Conservation (phyloP, 2,329 filamentous ascomycete genomes). For the Clarireedia sp. region DNA sequence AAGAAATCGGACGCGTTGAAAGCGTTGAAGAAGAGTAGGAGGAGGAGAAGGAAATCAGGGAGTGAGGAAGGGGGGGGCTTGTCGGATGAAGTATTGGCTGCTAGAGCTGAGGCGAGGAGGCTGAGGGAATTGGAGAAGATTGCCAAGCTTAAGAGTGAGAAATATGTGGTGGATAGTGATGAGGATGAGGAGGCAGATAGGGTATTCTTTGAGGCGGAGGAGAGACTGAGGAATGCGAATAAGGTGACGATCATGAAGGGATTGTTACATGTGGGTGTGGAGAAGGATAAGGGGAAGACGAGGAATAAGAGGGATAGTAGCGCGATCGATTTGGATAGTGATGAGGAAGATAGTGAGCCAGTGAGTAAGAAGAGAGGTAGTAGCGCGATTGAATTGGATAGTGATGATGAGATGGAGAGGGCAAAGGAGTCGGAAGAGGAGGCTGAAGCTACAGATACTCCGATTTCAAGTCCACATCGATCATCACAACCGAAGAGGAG, state of each 20-base stretch:
- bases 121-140: slow-evolving; percentile 69
- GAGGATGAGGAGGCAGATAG: slow-evolving; percentile 70
- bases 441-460: slow-evolving; percentile 31
- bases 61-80: slow-evolving; percentile 38
- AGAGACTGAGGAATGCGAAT: slow-evolving; percentile 49
- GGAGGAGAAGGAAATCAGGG: slow-evolving; percentile 30
- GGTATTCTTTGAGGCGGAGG: slow-evolving; percentile 73
- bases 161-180: slow-evolving; percentile 76
- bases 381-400: slow-evolving; percentile 19
- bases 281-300: slow-evolving; percentile 16
- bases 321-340: slow-evolving; percentile 23
- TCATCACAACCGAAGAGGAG: slow-evolving; percentile 33
- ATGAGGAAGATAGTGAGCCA: slow-evolving; percentile 23
- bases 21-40: slow-evolving; percentile 52
- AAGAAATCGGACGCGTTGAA: slow-evolving; percentile 46
- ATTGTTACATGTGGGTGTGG: slow-evolving; percentile 20
- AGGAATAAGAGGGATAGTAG: slow-evolving; percentile 20
- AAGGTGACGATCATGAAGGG: slow-evolving; percentile 27
- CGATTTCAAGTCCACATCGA: slow-evolving; percentile 33
- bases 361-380: slow-evolving; percentile 13
- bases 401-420: slow-evolving; percentile 24
- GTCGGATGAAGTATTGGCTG: slow-evolving; percentile 56
- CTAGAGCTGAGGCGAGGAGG: slow-evolving; percentile 49
- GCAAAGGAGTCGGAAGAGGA: slow-evolving; percentile 24
- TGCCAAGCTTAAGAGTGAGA: slow-evolving; percentile 71